Base-by-base conservation (phyloP, 1,139 yeast genomes). In the Yamadazyma mexicana region DNA sequence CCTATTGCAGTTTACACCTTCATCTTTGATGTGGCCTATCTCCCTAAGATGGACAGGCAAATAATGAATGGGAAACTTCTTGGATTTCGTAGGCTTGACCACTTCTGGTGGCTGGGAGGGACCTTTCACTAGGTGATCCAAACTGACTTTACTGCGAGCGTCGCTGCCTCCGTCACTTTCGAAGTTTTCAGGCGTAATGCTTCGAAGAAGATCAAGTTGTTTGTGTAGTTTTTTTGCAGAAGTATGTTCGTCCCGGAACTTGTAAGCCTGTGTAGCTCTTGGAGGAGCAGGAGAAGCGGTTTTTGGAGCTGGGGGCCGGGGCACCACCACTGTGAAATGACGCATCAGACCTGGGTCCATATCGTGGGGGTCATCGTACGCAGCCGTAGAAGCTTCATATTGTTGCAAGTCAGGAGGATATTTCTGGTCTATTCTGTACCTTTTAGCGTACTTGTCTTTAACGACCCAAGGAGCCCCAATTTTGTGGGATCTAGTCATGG, bases 391-490 rank as follows among this genome's bases (percentile, higher is more conserved):
- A 17, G 59, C 57, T 36, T 64, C 66, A 50, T 51, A 74, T 36
- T 70, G 75, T 40, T 66, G 62, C 43, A 77, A 60, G 43, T 76
- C 77, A 9, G 74, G 72, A 0, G 87, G 87, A 51, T 74, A 77
- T 34, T 71, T 79, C 33, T 73, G 69, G 10, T 83, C 75, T 9
- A 81, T 81, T 50, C 83, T 65, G 54, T 78, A 81, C 47, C 73
- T 73, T 44, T 67, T 70, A 2, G 86, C 86, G 58, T 79, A 88
- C 50, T 83, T 81, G 25, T 79, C 81, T 57, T 85, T 86, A n/a
- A 92, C 95, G 15, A 92, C 82, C 98, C 98, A 92, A 1, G 98
- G 98, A 2, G 98, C 95, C 2, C 98, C 97, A 33, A 84, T 75
- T 70, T 86, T 86, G 43, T 83, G 77, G 4, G 92, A 87, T 50